phyloP scores from a whole-genome alignment of 2,329 filamentous ascomycete species.

The Trematosphaeria pertusa region DNA sequence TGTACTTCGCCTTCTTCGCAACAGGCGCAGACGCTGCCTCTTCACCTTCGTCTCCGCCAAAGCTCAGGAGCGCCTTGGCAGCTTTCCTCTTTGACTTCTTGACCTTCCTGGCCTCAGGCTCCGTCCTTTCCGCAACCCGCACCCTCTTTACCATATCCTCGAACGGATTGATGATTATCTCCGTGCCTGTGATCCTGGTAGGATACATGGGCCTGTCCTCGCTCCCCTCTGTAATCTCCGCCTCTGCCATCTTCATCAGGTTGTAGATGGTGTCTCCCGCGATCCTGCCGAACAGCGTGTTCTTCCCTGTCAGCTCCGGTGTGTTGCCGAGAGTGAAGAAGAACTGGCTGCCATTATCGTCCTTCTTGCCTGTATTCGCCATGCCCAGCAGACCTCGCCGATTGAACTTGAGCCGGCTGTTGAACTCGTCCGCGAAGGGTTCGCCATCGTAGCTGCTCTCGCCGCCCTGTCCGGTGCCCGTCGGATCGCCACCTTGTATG shows the following conservation, averaged over 20 bases:
- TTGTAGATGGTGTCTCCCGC: conserved; percentile 97
- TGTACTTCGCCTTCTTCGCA: conserved; percentile 79
- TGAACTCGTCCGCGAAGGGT: conserved; percentile 87
- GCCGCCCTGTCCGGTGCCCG: conserved; percentile 88
- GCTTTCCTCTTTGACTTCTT: conserved; percentile 71
- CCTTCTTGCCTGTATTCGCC: conserved; percentile 81
- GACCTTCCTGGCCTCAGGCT: conserved; percentile 51
- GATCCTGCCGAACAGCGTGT: conserved; percentile 91
- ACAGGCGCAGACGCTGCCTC: conserved; percentile 64
- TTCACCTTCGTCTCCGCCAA: conserved; percentile 69
- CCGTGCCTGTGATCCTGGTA: conserved; percentile 74
- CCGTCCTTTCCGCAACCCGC: conserved; percentile 60
- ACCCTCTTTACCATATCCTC: conserved; percentile 78
- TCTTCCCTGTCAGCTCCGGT: conserved; percentile 85
- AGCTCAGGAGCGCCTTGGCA: conserved; percentile 79
- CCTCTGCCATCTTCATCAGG: conserved; percentile 89
- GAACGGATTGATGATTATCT: conserved; percentile 83
- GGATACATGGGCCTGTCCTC: conserved; percentile 87
- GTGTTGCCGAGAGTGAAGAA: conserved; percentile 89
- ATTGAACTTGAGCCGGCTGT: conserved; percentile 91
- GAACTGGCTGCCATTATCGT: conserved; percentile 95
- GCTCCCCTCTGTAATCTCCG: conserved; percentile 76
- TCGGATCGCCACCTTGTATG: conserved; percentile 92
- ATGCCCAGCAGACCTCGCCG: conserved; percentile 90
- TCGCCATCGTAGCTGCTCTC: conserved; percentile 89